Conservation (phyloP, 2,329 filamentous ascomycete species). For the Biscogniauxia marginata region DNA sequence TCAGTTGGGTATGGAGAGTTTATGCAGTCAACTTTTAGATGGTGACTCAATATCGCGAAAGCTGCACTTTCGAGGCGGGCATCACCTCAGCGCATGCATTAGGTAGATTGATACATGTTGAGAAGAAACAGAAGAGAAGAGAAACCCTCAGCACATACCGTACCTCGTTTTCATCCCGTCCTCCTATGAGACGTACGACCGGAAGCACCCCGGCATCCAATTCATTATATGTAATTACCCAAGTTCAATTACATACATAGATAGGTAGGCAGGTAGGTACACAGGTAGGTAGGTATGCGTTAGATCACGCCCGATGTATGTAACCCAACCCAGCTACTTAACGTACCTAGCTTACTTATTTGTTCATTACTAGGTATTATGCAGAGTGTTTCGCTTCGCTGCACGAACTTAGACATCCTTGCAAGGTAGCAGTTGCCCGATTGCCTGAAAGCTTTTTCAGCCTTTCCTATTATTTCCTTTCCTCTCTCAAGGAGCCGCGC, state of each 20-base stretch:
- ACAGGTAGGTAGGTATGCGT: neutral
- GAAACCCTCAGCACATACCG: too few species aligned
- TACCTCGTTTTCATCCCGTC: too few species aligned
- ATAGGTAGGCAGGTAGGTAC: neutral
- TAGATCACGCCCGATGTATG: neutral
- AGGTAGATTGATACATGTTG: too few species aligned
- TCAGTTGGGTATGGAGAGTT: neutral
- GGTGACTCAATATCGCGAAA: neutral
- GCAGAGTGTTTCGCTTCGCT: neutral
- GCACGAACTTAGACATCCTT: neutral
- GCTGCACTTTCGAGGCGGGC: neutral
- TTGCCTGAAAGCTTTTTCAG: neutral
- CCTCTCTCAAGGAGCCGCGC: too few species aligned
- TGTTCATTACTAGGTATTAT: neutral
- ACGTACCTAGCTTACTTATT: neutral
- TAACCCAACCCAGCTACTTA: neutral
- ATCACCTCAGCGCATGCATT: neutral
- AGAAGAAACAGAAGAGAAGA: too few species aligned
- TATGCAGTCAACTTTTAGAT: neutral
- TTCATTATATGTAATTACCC: too few species aligned
- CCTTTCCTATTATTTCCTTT: neutral
- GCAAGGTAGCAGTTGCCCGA: too few species aligned
- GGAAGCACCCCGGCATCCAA: too few species aligned
- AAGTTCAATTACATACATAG: neutral
- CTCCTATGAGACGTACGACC: too few species aligned